A percentile compares a stretch with the other conserved stretches of the same genome.
These are phyloP conservation scores for Thinopyrum elongatum DNA, from an alignment of 176 grass and related monocot species.

Conservation along the genomic window DNA sequence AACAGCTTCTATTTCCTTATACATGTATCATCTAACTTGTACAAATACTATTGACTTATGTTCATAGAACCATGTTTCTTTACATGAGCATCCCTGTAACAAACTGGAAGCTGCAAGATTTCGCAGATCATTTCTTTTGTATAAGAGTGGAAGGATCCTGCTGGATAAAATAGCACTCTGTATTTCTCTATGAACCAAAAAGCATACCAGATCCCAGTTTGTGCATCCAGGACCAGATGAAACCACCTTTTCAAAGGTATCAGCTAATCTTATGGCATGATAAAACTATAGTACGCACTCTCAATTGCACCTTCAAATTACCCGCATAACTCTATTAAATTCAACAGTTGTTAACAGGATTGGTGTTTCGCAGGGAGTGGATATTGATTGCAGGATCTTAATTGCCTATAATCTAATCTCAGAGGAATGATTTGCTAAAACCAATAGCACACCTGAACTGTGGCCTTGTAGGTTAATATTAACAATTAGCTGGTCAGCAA, in stretches of 20 bases:
- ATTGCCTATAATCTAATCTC: background rate
- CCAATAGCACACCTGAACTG: background rate
- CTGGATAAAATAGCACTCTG: background rate
- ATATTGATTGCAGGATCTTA: background rate
- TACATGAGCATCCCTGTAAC: background rate
- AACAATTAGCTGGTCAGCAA: background rate
- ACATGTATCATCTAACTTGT: background rate
- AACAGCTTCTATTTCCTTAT: background rate
- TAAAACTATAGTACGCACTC: background rate
- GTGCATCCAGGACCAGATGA: background rate
- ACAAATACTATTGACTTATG: background rate
- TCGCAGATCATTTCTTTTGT: background rate
- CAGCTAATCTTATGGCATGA: background rate
- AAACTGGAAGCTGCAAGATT: background rate
- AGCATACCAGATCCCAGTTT: background rate
- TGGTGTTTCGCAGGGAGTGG: background rate
- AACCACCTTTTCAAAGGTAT: background rate
- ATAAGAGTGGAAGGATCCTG: background rate
- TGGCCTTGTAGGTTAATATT: background rate
- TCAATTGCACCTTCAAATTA: background rate
- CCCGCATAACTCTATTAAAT: background rate
- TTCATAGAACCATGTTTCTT: background rate
- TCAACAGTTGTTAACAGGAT: background rate
- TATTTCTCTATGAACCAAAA: constrained; percentile 7
- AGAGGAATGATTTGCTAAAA: background rate